Base-by-base conservation (phyloP, 768 basidiomycete genomes). In the Agrocybe chaxingu region DNA sequence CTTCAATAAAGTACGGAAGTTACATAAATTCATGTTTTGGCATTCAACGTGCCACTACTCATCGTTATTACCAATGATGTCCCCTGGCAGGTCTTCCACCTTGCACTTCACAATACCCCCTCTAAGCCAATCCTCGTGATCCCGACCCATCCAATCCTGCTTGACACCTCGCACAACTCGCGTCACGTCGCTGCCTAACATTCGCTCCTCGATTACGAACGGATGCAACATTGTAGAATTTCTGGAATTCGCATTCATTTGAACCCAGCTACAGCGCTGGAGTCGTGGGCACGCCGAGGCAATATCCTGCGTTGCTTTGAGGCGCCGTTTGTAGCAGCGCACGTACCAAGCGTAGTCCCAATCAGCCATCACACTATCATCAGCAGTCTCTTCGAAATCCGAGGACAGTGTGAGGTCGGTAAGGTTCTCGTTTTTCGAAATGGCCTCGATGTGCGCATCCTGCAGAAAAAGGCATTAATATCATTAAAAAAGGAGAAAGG, bases 121-220 rank as follows among this genome's bases (percentile, higher is more conserved):
- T 24, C 24, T 24, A 24, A 24, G 24, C 24, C 24, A 24, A 24
- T 24, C 24, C 24, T 5, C 24, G 24, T 24, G 24, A 24, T 24
- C 24, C 24, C 24, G 24, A 24, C 24, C 24, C 24, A 24, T 24
- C 24, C 24, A 24, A 24, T 24, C 24, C 24, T 24, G 24, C 37
- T 49, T 47, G 32, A 54, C 42, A n/a, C 53, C 53, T 45, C 53
- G 34, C 32, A 46, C 53, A 9, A 50, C 13, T 8, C 44, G 35
- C 12, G 16, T 46, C 10, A 13, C 41, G 18, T 45, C 35, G 12
- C 42, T 16, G 6, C 19, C 9, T 18, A 13, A 8, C 4, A 46
- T 18, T 37, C 18, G 36, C 45, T 50, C 45, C 41, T 51, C 39
- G 31, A 55, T 24, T 18, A 48, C 43, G 43, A 55, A 55, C n/a